These are phyloP conservation scores for Torrubiellomyces zombiae DNA, from an alignment of 2,329 filamentous ascomycete genomes.

Conservation along the genomic window DNA sequence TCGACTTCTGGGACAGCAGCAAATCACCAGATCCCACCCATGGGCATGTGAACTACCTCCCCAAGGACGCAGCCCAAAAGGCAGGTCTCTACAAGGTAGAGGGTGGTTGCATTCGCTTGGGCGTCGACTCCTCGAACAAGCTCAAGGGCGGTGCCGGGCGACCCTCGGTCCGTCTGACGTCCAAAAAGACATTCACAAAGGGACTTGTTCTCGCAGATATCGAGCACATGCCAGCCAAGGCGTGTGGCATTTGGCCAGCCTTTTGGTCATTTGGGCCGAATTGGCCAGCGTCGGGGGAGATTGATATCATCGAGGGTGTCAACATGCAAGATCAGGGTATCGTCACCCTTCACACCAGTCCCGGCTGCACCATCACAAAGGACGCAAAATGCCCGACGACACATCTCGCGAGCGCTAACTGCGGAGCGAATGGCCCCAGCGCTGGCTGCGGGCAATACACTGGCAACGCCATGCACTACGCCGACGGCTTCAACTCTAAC, in stretches of 20 bases:
- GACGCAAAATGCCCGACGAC: slow-evolving; percentile 28
- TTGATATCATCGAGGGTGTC: slow-evolving; percentile 69
- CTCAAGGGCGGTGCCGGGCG: slow-evolving; percentile 45
- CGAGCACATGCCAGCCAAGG: slow-evolving; percentile 55
- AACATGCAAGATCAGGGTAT: slow-evolving; percentile 42
- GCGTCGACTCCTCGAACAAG: slow-evolving; percentile 48
- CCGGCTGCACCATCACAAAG: slow-evolving; percentile 40
- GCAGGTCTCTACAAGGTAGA: slow-evolving; percentile 40
- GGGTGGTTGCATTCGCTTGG: slow-evolving; percentile 45
- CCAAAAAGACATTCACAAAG: slow-evolving; percentile 47
- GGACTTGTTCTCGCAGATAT: slow-evolving; percentile 61
- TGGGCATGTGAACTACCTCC: slow-evolving; percentile 57
- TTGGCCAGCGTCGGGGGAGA: slow-evolving; percentile 58
- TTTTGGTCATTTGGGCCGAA: slow-evolving; percentile 51
- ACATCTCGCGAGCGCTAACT: slow-evolving; percentile 33
- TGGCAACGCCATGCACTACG: slow-evolving; percentile 37
- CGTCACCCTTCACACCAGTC: slow-evolving; percentile 51
- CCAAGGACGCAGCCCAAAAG: slow-evolving; percentile 38
- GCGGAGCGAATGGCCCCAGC: slow-evolving; percentile 34
- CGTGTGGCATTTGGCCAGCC: slow-evolving; percentile 62
- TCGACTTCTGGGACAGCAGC: slow-evolving; percentile 37
- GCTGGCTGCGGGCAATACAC: slow-evolving; percentile 43
- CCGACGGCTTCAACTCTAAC: slow-evolving; percentile 52
- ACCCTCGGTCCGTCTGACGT: slow-evolving; percentile 51
- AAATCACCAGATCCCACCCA: slow-evolving; percentile 57